Evolutionary conservation across 306 rosid species (phyloP), one percentile per base, ranked within the genome.

Genomic region (Mucuna pruriens): DNA sequence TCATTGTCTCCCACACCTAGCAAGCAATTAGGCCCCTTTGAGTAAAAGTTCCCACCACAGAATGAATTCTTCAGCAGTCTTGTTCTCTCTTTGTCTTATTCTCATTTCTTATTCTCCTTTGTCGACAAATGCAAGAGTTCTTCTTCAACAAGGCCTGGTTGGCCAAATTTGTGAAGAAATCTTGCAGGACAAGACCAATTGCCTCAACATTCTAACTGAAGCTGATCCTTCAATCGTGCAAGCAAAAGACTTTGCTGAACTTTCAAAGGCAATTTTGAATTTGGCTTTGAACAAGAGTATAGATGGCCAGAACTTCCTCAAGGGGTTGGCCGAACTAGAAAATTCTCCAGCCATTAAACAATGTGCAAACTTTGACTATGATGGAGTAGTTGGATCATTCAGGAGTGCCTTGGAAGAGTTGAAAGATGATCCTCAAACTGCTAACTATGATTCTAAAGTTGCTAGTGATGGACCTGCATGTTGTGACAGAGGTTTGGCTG

Each of bases 281-380:
- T 9, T 65, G n/a, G 86, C 73, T 0, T 0, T 45, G 2, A 0
- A 2, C 0, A 52, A 73, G n/a, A 80, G 69, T 6, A 20, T 5
- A 0, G 55, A 51, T 1, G 80, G 22, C 8, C 72, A 68, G 3
- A 5, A 0, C 0, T 75, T 57, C 34, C 65, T 89, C 1, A 48
- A 78, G 2, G 29, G 6, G 0, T 26, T 78, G 23, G 45, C 71
- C 0, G 17, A 16, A 31, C 0, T 7, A 0, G 29, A 22, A 0
- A 23, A 44, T 0, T 0, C 5, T 9, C 26, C 60, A 0, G 78
- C 79, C 1, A 9, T 80, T 5, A 2, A 0, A 33, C 3, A 60
- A 8, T 89, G 90, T 13, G 84, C 77, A 7, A 7, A 9, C 0
- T 17, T 36, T 16, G 11, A 38, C 0, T 86, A 81, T 26, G 60